Evolutionary conservation across 805 yeast genomes (phyloP).

Genomic region (Ogataea saltuana): DNA sequence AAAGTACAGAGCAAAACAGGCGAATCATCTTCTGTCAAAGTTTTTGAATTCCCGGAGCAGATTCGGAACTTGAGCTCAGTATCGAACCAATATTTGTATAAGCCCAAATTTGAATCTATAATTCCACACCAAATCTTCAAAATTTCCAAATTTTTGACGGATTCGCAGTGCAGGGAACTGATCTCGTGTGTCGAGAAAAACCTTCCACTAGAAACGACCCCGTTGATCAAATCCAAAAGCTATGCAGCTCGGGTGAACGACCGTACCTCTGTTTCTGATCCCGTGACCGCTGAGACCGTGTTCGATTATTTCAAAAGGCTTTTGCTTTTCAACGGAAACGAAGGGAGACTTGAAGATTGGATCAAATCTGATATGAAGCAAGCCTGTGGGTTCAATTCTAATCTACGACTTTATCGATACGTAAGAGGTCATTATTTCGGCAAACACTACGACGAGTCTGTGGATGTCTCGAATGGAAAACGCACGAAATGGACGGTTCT

Average conservation of each 20-base stretch:
- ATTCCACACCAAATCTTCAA: constrained; percentile 42
- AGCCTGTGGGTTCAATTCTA: constrained; percentile 55
- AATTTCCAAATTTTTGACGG: constrained; percentile 41
- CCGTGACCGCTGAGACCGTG: constrained; percentile 37
- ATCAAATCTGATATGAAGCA: constrained; percentile 33
- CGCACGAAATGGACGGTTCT: constrained; percentile 60
- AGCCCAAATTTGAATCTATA: constrained; percentile 14
- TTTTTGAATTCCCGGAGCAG: constrained; percentile 14
- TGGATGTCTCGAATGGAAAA: constrained; percentile 38
- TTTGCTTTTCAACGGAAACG: constrained; percentile 33
- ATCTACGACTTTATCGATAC: constrained; percentile 57
- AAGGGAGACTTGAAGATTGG: constrained; percentile 33
- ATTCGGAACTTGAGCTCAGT: background rate
- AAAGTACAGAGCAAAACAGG: no score
- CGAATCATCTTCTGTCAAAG: no score
- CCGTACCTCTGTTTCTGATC: constrained; percentile 44
- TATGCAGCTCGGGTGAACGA: constrained; percentile 63
- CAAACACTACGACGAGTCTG: constrained; percentile 62
- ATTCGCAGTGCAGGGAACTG: constrained; percentile 41
- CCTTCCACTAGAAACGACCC: constrained; percentile 46
- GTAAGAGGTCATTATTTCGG: constrained; percentile 58
- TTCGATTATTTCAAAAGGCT: constrained; percentile 45
- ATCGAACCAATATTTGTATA: constrained; percentile 4
- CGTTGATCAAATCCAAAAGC: constrained; percentile 46
- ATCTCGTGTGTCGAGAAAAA: constrained; percentile 32